Conservation (phyloP, 2,329 filamentous ascomycete species). For the Aspergillus cejpii region DNA sequence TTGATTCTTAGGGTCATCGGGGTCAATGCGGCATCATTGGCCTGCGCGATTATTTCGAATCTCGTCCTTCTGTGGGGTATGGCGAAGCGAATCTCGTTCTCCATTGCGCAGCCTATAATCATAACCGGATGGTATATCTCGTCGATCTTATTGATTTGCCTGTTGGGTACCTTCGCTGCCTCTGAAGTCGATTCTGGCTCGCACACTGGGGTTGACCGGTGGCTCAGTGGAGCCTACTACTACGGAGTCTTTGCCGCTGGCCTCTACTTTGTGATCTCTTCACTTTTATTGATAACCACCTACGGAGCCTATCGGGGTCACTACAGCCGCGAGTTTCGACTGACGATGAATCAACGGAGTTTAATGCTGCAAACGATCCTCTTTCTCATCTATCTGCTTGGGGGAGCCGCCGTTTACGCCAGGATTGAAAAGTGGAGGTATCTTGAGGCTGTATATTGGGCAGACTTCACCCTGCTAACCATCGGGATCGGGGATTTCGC, state of each 20-base stretch:
- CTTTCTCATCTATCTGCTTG: conserved; percentile 37
- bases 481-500: conserved; percentile 32
- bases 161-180: conserved; percentile 45
- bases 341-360: conserved; percentile 52
- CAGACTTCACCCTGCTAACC: conserved; percentile 33
- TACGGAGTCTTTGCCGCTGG: conserved; percentile 54
- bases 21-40: conserved; percentile 52
- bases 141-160: conserved; percentile 48
- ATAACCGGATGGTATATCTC: conserved; percentile 54
- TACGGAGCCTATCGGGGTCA: conserved; percentile 50
- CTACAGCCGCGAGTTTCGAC: conserved; percentile 51
- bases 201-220: conserved; percentile 29
- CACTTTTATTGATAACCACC: conserved; percentile 50
- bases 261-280: conserved; percentile 51
- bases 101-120: conserved; percentile 53
- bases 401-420: conserved; percentile 36
- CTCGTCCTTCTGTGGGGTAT: conserved; percentile 53
- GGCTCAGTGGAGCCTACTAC: conserved; percentile 53
- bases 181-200: conserved; percentile 6
- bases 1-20: conserved; percentile 41
- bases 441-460: conserved; percentile 32
- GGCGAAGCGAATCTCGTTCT: conserved; percentile 50
- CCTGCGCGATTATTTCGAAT: conserved; percentile 50
- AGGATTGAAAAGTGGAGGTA: conserved; percentile 33
- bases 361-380: conserved; percentile 42